A percentile compares a stretch with the other conserved stretches of the same genome.
Conservation (phyloP, 805 yeast species). For the Schwanniomyces vanrijiae region DNA sequence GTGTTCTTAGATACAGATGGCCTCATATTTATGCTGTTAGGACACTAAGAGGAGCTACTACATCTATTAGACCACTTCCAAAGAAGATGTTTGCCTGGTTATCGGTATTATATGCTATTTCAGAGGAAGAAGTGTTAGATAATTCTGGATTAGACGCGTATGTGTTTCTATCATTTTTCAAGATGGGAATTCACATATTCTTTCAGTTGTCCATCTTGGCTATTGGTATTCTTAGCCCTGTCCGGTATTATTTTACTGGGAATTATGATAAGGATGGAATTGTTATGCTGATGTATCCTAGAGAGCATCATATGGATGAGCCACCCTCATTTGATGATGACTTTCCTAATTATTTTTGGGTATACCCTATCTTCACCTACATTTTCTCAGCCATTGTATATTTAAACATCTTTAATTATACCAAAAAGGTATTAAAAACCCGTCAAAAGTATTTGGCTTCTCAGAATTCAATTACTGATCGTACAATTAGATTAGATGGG, state of each 20-base stretch:
- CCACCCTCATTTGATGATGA: slow-evolving; percentile 26
- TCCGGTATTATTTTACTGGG: slow-evolving; percentile 41
- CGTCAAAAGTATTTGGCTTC: slow-evolving; percentile 59
- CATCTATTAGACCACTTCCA: slow-evolving; percentile 44
- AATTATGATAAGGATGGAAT: slow-evolving; percentile 43
- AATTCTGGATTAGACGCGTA: slow-evolving; percentile 93
- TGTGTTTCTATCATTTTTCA: slow-evolving; percentile 42
- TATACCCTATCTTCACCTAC: slow-evolving; percentile 57
- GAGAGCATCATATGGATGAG: neutral
- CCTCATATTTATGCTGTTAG: slow-evolving; percentile 60
- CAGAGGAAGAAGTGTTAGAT: slow-evolving; percentile 76
- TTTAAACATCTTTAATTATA: slow-evolving; percentile 45
- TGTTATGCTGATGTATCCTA: neutral
- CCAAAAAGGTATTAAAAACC: slow-evolving; percentile 48
- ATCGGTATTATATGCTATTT: slow-evolving; percentile 55
- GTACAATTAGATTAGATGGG: slow-evolving; percentile 56
- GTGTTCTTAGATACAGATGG: slow-evolving; percentile 51
- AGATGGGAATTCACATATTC: slow-evolving; percentile 73
- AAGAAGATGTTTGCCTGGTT: slow-evolving; percentile 73
- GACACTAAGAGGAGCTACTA: slow-evolving; percentile 45
- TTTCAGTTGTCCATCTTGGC: slow-evolving; percentile 64
- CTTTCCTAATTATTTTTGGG: slow-evolving; percentile 47
- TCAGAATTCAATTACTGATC: slow-evolving; percentile 58
- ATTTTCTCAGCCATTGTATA: slow-evolving; percentile 50
- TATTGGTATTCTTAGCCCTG: slow-evolving; percentile 34